phyloP scores from a whole-genome alignment of 1,139 yeast genomes.

The Zygosaccharomyces pseudobailii region DNA sequence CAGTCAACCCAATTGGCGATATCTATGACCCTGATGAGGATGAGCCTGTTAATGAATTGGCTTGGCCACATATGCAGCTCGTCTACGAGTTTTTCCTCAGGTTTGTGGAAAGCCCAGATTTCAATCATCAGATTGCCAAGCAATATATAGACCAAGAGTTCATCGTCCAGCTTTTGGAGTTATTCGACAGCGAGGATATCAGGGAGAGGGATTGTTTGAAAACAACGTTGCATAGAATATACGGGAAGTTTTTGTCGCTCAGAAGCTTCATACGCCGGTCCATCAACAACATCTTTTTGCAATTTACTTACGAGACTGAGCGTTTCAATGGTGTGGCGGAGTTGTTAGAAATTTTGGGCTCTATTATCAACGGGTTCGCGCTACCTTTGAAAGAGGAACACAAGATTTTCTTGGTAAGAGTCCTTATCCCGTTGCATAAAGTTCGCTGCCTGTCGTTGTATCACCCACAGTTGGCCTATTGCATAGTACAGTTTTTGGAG shows the following conservation, averaged over 20 bases:
- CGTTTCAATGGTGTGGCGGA: slow-evolving; percentile 96
- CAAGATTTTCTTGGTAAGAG: slow-evolving; percentile 80
- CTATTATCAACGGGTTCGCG: slow-evolving; percentile 96
- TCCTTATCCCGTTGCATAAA: slow-evolving; percentile 90
- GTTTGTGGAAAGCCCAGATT: slow-evolving; percentile 92
- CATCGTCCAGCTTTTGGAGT: slow-evolving; percentile 71
- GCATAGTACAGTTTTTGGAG: slow-evolving; percentile 93
- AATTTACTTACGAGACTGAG: slow-evolving; percentile 91
- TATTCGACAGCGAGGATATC: slow-evolving; percentile 95
- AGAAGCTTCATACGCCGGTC: slow-evolving; percentile 90
- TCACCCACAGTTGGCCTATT: slow-evolving; percentile 95
- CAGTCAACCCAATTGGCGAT: slow-evolving; percentile 95
- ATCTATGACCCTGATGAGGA: slow-evolving; percentile 97
- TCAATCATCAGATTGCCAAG: slow-evolving; percentile 88
- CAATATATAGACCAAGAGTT: slow-evolving; percentile 90
- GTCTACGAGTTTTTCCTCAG: slow-evolving; percentile 91
- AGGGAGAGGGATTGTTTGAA: slow-evolving; percentile 93
- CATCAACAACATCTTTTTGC: slow-evolving; percentile 86
- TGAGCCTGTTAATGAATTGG: slow-evolving; percentile 92
- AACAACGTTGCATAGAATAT: slow-evolving; percentile 90
- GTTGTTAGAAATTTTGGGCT: slow-evolving; percentile 87
- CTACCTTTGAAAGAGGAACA: slow-evolving; percentile 96
- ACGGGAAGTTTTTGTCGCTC: slow-evolving; percentile 87
- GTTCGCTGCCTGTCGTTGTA: slow-evolving; percentile 81
- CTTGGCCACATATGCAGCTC: slow-evolving; percentile 99